Conservation (phyloP, 306 rosid genomes). For the Trifolium fragiferum region DNA sequence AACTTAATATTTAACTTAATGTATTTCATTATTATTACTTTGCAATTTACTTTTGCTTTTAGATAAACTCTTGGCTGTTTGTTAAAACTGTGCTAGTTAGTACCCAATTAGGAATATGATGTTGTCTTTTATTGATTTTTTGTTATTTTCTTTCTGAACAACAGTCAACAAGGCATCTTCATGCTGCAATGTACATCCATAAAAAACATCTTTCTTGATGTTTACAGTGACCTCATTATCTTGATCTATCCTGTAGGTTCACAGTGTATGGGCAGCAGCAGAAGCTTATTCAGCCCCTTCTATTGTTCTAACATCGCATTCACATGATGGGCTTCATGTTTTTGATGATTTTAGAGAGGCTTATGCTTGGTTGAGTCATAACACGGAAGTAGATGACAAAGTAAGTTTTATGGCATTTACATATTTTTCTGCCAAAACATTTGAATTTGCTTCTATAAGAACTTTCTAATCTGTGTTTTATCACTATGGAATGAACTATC, state of each 20-base stretch:
- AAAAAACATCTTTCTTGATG: background rate
- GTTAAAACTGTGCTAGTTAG: conserved; percentile 26
- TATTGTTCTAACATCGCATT: conserved; percentile 88
- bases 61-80: background rate
- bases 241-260: conserved; percentile 67
- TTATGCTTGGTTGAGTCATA: conserved; percentile 98
- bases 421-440: conserved; percentile 36
- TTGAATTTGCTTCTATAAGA: conserved; percentile 15
- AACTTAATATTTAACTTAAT: background rate
- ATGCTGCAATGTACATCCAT: background rate
- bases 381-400: conserved; percentile 96
- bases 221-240: conserved; percentile 18
- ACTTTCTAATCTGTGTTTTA: background rate
- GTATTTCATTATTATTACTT: conserved; percentile 11
- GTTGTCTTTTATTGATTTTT: background rate
- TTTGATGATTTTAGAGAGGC: conserved; percentile 99
- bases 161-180: background rate
- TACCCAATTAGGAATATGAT: conserved; percentile 17
- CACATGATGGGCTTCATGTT: conserved; percentile 92
- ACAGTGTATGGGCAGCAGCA: conserved; percentile 99
- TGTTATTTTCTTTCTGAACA: conserved; percentile 4
- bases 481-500: conserved; percentile 10
- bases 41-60: conserved; percentile 27
- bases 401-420: conserved; percentile 55
- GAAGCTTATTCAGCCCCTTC: conserved; percentile 99